Percentiles rank a stretch among this genome's conserved stretches.
Evolutionary conservation across 768 basidiomycete species (phyloP).

Genomic region (Termitomyces sp.): DNA sequence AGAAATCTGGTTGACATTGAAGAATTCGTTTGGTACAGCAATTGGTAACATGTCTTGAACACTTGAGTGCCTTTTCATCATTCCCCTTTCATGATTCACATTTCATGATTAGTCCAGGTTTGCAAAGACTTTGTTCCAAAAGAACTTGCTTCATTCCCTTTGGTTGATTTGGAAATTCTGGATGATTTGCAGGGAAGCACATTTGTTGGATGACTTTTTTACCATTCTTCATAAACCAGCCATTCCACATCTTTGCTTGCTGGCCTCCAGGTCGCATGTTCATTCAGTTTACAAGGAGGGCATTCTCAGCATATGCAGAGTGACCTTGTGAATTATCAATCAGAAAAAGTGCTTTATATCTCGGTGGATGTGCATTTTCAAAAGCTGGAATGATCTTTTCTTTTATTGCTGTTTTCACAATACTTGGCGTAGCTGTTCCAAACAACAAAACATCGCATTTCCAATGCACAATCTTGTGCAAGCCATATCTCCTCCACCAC

Average conservation of each 20-base stretch:
- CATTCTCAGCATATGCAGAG: conserved; percentile 5
- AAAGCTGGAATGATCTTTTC: conserved; percentile 4
- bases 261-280: conserved; percentile 1
- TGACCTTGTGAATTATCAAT: conserved; percentile 1
- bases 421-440: no score
- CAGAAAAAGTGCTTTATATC: not conserved
- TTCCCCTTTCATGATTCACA: not conserved
- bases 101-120: not conserved
- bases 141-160: not conserved
- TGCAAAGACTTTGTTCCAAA: not conserved
- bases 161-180: not conserved
- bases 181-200: not conserved
- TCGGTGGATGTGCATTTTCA: conserved; percentile 3
- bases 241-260: conserved; percentile 2
- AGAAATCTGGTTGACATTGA: not conserved
- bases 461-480: no score
- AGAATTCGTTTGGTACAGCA: not conserved
- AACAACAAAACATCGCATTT: no score
- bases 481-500: no score
- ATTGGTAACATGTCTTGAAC: not conserved
- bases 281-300: conserved; percentile 1
- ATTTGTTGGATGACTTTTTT: not conserved
- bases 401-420: no score
- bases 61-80: not conserved
- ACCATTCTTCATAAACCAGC: no score